phyloP scores from a whole-genome alignment of 2,329 filamentous ascomycete species.

The Teratosphaeria nubilosa region DNA sequence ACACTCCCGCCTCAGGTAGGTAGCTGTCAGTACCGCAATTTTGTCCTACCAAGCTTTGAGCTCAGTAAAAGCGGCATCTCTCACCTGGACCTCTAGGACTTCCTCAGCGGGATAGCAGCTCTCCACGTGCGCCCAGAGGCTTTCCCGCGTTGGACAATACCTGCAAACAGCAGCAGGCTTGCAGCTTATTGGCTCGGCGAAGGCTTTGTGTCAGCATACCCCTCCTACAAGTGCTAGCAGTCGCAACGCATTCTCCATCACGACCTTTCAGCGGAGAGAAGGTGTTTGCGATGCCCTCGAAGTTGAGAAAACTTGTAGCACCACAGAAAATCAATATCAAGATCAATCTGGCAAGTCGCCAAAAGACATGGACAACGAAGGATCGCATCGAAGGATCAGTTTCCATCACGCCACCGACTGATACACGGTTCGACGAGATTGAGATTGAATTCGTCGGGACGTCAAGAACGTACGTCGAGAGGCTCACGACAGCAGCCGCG shows the following conservation, averaged over 20 bases:
- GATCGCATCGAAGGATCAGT: constrained; percentile 48
- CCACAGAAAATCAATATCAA: constrained; percentile 31
- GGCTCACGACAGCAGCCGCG: constrained; percentile 41
- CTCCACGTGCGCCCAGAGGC: not conserved
- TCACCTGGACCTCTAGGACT: too few relatives aligned
- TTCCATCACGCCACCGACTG: constrained; percentile 39
- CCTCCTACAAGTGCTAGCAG: not conserved
- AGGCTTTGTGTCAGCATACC: not conserved
- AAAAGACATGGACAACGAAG: constrained; percentile 45
- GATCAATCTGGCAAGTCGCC: constrained; percentile 30
- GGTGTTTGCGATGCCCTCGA: constrained; percentile 12
- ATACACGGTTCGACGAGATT: constrained; percentile 48
- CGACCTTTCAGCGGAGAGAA: not conserved
- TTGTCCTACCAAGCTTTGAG: too few relatives aligned
- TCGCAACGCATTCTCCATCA: not conserved
- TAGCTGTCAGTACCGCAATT: too few relatives aligned
- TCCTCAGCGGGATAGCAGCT: not conserved
- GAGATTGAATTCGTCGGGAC: constrained; percentile 49
- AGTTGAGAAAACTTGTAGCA: constrained; percentile 16
- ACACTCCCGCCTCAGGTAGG: too few relatives aligned
- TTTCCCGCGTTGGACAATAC: not conserved
- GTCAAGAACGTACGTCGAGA: constrained; percentile 45
- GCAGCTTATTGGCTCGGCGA: not conserved
- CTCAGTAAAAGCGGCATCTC: too few relatives aligned
- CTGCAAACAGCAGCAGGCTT: not conserved